Conservation (phyloP, 2,329 filamentous ascomycete species). For the Pseudogymnoascus sp. region DNA sequence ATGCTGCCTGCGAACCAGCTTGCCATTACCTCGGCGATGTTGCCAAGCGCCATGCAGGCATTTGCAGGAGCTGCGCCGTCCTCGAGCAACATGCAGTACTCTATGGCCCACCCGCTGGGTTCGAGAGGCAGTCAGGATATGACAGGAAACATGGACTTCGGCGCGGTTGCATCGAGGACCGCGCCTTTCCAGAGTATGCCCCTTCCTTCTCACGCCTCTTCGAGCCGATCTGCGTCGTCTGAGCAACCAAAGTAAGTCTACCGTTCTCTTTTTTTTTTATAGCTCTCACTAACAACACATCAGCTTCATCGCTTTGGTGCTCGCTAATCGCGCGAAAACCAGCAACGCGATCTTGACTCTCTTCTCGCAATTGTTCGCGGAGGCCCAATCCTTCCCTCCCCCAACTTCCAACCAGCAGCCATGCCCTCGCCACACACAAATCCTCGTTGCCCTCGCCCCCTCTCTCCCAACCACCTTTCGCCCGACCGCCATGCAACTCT, state of each 20-base stretch:
- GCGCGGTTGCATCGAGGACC: background rate
- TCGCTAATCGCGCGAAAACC: constrained; percentile 31
- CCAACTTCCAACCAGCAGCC: constrained; percentile 25
- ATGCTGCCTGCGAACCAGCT: constrained; percentile 28
- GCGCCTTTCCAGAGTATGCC: background rate
- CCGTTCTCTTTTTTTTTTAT: background rate
- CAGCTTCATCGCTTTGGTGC: constrained; percentile 26
- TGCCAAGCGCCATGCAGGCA: constrained; percentile 25
- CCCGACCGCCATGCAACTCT: constrained; percentile 33
- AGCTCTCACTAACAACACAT: background rate
- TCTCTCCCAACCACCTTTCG: constrained; percentile 30
- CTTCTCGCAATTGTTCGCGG: constrained; percentile 31
- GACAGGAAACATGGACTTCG: background rate
- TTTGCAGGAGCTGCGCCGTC: constrained; percentile 26
- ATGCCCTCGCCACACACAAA: constrained; percentile 25
- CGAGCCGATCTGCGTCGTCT: background rate
- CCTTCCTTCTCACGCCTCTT: background rate
- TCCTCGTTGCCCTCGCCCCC: constrained; percentile 26
- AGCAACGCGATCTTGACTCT: constrained; percentile 29
- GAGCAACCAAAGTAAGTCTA: background rate
- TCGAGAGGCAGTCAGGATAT: background rate
- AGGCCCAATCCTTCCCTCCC: constrained; percentile 24
- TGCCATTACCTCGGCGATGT: constrained; percentile 28
- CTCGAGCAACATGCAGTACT: constrained; percentile 19
- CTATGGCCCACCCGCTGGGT: constrained; percentile 30